Evolutionary conservation across 106 monocot genomes (phyloP).

Genomic region (Dendrobium huoshanense): DNA sequence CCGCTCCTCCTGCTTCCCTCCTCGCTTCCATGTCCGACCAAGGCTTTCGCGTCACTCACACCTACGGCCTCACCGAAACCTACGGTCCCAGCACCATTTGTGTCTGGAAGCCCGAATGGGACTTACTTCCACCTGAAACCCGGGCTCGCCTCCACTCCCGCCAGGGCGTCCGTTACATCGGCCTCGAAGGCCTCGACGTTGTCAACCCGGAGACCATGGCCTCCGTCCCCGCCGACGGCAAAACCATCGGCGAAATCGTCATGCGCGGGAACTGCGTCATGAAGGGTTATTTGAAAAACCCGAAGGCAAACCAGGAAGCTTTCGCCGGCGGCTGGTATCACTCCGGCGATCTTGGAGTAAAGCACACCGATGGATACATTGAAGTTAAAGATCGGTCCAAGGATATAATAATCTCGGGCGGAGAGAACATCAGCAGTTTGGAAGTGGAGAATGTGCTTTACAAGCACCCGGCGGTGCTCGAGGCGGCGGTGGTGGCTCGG

Average conservation of each 20-base stretch:
- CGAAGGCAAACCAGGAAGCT: constrained; percentile 49
- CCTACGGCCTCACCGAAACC: constrained; percentile 72
- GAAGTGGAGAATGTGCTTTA: constrained; percentile 63
- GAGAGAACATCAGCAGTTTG: constrained; percentile 70
- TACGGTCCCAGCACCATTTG: constrained; percentile 62
- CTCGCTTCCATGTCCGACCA: constrained; percentile 50
- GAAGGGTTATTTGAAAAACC: constrained; percentile 77
- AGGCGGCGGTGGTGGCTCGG: constrained; percentile 59
- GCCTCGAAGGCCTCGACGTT: constrained; percentile 54
- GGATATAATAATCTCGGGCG: constrained; percentile 69
- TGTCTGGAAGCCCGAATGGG: constrained; percentile 74
- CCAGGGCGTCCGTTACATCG: constrained; percentile 56
- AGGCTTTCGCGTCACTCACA: constrained; percentile 70
- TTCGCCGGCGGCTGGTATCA: constrained; percentile 74
- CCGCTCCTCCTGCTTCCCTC: constrained; percentile 58
- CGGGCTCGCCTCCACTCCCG: constrained; percentile 54
- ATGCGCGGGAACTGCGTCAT: constrained; percentile 66
- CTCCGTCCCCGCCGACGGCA: constrained; percentile 53
- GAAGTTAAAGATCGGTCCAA: constrained; percentile 70
- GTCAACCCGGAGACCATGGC: constrained; percentile 44
- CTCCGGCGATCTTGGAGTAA: constrained; percentile 67
- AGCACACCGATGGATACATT: constrained; percentile 58
- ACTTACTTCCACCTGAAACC: constrained; percentile 23
- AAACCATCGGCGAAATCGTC: constrained; percentile 59
- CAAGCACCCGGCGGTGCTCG: constrained; percentile 51